Base-by-base conservation (phyloP, 2,329 filamentous ascomycete genomes). In the Verruconis gallopava region DNA sequence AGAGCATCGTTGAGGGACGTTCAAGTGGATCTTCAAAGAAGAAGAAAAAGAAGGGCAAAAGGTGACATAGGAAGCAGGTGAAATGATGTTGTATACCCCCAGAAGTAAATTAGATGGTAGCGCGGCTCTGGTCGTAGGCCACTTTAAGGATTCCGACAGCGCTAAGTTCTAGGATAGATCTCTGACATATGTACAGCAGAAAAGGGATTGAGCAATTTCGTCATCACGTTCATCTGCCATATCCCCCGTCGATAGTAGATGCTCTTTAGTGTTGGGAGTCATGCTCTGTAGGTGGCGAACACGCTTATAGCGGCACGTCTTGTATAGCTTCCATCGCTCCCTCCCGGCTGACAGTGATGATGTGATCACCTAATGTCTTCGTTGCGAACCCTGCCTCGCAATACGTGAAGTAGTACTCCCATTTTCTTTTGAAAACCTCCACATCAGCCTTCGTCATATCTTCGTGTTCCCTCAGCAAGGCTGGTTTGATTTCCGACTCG, bases 391-490 rank as follows among this genome's bases (percentile, higher is more conserved):
- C 80, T 30, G 79, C 79, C 56, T 85, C 80, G 47, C 79, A 84
- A 54, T 85, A 85, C 17, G 72, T 67, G 58, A 85, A 85, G 55
- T 85, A 85, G 52, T 84, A 85, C 65, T 81, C 71, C 81, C 80
- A 85, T 55, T 83, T 84, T 48, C 73, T 68, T 53, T 69, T 70
- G 53, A 84, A 85, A 2, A 82, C 68, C 33, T 79, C 73, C 1
- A 81, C 67, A 25, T 76, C 77, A 32, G 69, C 69, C 41, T 78
- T 68, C 1, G 64, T 70, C 71, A 80, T 76, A 3, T 63, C 61
- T 1, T 65, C 61, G 50, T 83, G 72, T 51, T 80, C 72, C 12
- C 51, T 52, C 47, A 73, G 59, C 36, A 85, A 58, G 2, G 77
- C 75, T 5, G 73, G 72, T 42, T 67, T 66, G 49, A 85, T 83